Percentiles rank a stretch among this genome's conserved stretches.
phyloP scores from a whole-genome alignment of 106 monocot genomes.

The Platanthera guangdongensis region DNA sequence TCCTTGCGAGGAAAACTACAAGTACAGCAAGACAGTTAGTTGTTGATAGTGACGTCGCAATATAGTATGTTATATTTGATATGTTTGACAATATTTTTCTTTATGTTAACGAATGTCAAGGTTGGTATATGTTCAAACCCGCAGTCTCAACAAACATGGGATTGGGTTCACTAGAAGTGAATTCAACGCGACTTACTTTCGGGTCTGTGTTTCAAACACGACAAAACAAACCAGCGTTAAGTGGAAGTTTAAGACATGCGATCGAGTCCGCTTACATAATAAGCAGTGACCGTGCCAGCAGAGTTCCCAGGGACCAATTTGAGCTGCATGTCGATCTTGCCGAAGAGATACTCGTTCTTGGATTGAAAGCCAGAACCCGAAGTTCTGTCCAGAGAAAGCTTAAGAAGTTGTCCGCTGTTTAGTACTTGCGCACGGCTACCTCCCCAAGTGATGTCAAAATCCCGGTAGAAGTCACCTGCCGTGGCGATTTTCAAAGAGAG shows the following conservation, averaged over 20 bases:
- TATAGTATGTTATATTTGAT: too few species aligned
- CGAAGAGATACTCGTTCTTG: conserved; percentile 22
- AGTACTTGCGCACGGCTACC: conserved; percentile 13
- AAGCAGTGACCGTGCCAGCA: conserved; percentile 22
- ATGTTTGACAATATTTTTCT: too few species aligned
- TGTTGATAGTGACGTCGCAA: background rate
- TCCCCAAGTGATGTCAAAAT: conserved; percentile 23
- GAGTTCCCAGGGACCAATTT: conserved; percentile 24
- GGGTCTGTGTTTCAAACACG: too few species aligned
- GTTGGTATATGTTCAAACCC: too few species aligned
- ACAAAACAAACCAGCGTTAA: too few species aligned
- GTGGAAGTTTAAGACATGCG: too few species aligned
- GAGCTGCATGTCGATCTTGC: conserved; percentile 23
- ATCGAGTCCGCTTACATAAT: conserved; percentile 10
- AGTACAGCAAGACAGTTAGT: background rate
- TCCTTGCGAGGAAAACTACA: conserved; percentile 20
- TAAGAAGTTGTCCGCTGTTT: conserved; percentile 15
- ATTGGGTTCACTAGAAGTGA: too few species aligned
- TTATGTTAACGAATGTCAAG: too few species aligned
- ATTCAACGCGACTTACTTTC: too few species aligned
- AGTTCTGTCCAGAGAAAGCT: conserved; percentile 13
- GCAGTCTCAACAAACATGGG: too few species aligned
- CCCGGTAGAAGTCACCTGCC: conserved; percentile 7
- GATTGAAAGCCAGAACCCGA: conserved; percentile 26
- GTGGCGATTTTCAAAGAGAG: background rate